Base-by-base conservation (phyloP, 1,284 basidiomycete genomes). In the Entoloma clypeatum region DNA sequence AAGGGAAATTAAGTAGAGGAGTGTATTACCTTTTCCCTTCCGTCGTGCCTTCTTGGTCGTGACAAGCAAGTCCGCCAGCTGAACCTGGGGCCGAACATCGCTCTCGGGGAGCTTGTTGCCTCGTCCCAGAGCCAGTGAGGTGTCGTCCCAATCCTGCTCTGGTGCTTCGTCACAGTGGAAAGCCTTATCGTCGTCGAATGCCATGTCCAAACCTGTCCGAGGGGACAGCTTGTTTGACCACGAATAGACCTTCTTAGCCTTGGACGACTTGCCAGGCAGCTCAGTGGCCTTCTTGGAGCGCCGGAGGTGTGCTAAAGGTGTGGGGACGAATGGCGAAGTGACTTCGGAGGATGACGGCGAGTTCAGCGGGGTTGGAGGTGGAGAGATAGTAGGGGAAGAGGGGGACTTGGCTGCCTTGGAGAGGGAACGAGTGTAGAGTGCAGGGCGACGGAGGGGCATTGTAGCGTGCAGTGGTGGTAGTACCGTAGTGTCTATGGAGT, bases 321-420 rank as follows among this genome's bases (percentile, higher is more conserved):
- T 57, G 48, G 62, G 62, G 39, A 61, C 60, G 34, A 61, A 46
- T 32, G 65, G 64, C 7, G 59, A 60, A 24, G 67, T 62, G 58
- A 70, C 71, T 64, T 65, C 68, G 18, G 60, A 51, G 29, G 64
- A 56, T 77, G 71, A 24, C 73, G 58, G 36, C 64, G 69, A 7
- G 65, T 71, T 24, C 72, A 68, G 22, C 59, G 50, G 41, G 69
- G 71, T 54, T 74, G 75, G 49, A 61, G 24, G 36, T 43, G 48
- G 16, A 47, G 32, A 38, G 39, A 39, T 22, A 26, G 35, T 40
- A 55, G 66, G 28, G 22, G 35, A 4, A 34, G 33, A n/a, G 25
- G 51, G 30, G 22, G 38, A 37, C 42, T 41, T 42, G 32, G 28
- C 16, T 4, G 35, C 14, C n/a, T 9, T 31, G 25, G 44, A 26